Evolutionary conservation across 345 rosid species (phyloP).

Genomic region (Melaleuca alternifolia): DNA sequence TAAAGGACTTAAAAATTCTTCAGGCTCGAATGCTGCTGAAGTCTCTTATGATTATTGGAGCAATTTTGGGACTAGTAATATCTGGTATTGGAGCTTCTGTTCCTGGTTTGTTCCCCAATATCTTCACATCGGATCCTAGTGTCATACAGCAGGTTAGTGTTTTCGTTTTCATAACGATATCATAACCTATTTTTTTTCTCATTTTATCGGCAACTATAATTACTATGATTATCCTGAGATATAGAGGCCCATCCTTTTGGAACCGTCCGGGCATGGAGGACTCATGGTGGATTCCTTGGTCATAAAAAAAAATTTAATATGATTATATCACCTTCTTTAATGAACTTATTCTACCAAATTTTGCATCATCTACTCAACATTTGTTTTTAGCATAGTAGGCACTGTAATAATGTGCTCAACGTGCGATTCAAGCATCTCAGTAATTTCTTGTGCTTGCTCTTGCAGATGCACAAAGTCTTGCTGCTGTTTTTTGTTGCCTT

Average conservation of each 20-base stretch:
- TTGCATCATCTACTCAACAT: not conserved
- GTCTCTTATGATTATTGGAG: slow-evolving; percentile 40
- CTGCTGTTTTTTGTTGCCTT: slow-evolving; percentile 28
- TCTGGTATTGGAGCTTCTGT: slow-evolving; percentile 31
- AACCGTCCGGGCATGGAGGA: too few relatives aligned
- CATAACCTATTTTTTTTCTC: not conserved
- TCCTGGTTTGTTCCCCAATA: slow-evolving; percentile 38
- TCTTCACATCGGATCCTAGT: slow-evolving; percentile 31
- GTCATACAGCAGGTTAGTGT: slow-evolving; percentile 31
- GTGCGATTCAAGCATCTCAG: not conserved
- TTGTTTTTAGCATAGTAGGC: not conserved
- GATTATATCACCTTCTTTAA: not conserved
- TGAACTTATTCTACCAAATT: not conserved
- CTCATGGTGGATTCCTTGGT: too few relatives aligned
- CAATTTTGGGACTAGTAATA: slow-evolving; percentile 24
- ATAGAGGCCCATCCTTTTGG: too few relatives aligned
- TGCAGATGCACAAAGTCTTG: slow-evolving; percentile 42
- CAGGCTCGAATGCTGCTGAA: slow-evolving; percentile 44
- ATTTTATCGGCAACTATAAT: not conserved
- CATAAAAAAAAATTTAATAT: too few relatives aligned
- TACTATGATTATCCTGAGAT: not conserved
- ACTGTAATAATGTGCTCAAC: not conserved
- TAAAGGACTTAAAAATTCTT: not conserved
- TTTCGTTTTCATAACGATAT: not conserved
- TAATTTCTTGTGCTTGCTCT: not conserved